Percentiles rank a stretch among this genome's conserved stretches.
phyloP scores from a whole-genome alignment of 768 basidiomycete genomes.

The Lactarius vividus region DNA sequence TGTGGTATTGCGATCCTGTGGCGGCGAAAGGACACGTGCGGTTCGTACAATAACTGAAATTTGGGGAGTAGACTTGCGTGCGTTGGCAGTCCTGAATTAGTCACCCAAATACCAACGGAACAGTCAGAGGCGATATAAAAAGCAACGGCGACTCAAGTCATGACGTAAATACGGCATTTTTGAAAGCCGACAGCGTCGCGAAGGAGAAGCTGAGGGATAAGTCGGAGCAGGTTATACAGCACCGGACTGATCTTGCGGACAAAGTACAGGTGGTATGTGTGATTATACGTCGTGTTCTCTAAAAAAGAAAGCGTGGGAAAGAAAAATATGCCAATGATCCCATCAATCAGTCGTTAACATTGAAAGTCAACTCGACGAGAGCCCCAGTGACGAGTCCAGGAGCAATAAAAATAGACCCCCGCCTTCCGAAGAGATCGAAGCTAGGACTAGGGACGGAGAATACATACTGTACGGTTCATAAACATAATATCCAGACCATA shows the following conservation, averaged over 20 bases:
- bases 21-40: background rate
- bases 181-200: too few species aligned
- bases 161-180: background rate
- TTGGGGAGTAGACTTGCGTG: too few species aligned
- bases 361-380: background rate
- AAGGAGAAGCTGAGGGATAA: too few species aligned
- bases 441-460: background rate
- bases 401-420: background rate
- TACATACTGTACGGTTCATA: conserved; percentile 5
- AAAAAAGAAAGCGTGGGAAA: background rate
- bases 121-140: too few species aligned
- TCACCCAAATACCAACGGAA: background rate
- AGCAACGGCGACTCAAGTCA: background rate
- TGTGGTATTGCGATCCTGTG: background rate
- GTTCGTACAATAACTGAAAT: too few species aligned
- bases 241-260: background rate
- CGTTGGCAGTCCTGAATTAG: background rate
- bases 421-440: background rate
- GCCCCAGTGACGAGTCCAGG: background rate
- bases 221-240: too few species aligned
- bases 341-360: background rate
- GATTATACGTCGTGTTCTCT: background rate
- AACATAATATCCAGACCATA: conserved; percentile 4
- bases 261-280: background rate
- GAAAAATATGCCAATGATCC: background rate